Evolutionary conservation across 306 rosid genomes (phyloP), one percentile per base, ranked within the genome.

Genomic region (Rosa chinensis): DNA sequence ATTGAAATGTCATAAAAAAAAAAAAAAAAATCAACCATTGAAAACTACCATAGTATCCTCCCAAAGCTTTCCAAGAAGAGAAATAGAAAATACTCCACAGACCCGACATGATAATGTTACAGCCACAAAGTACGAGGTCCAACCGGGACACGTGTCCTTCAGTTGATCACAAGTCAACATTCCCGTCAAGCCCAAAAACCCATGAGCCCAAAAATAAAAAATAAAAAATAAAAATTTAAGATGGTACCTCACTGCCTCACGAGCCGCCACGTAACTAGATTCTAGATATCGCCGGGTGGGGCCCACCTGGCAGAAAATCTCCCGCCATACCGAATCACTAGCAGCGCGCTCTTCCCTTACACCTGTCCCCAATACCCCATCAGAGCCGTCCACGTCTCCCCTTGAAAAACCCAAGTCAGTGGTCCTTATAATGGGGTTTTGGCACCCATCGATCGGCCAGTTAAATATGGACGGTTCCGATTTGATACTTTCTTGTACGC

Each of bases 381-480:
- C 95, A 43, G 23, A 17, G 4, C 93, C 96, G 92, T 82, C 94
- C 99, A 94, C 97, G 91, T 91, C 86, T 75, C 63, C 12, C 11
- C 5, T 56, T 71, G 40, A 2, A 80, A 79, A 79, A 78, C 79
- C 85, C 82, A 84, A 83, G 66, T 48, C 83, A 8, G 71, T 78
- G 86, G 87, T 82, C 88, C 85, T 2, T 47, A 2, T 0, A 3
- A 14, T 23, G 66, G 66, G 16, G 16, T 59, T 71, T 79, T 89
- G 97, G 89, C 83, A 49, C 61, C 3, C 61, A 85, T 88, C 89
- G 43, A 23, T 28, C 69, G 40, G n/a, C 16, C 4, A 4, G 0
- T 0, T 1, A 0, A 5, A 76, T 5, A 43, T 80, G 87, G 64
- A 89, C 91, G 97, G 86, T 13, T 37, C 32, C 5, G 64, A 81